A percentile compares a stretch with the other conserved stretches of the same genome.
phyloP scores from a whole-genome alignment of 2,329 filamentous ascomycete species.

The Lojkania enalia region DNA sequence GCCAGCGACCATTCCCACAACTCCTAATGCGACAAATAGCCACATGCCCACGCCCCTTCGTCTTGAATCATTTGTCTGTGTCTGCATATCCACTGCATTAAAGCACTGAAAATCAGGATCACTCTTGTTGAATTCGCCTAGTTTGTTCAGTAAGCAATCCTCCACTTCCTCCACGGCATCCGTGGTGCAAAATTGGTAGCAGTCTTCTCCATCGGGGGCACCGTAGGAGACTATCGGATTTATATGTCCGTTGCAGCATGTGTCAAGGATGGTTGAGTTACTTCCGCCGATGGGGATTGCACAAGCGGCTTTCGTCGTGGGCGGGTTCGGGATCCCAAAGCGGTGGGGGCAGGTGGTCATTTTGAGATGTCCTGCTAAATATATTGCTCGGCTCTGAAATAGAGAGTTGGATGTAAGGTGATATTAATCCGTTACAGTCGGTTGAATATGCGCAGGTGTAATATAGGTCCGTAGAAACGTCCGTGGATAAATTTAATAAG shows the following conservation, averaged over 20 bases:
- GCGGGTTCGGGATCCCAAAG: slow-evolving; percentile 24
- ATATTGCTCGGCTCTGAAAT: neutral
- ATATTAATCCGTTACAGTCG: neutral
- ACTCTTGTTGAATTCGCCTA: slow-evolving; percentile 5
- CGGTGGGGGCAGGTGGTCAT: slow-evolving; percentile 12
- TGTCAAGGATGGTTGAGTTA: slow-evolving; percentile 34
- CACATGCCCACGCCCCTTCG: too few relatives aligned
- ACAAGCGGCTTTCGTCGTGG: slow-evolving; percentile 26
- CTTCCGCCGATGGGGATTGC: slow-evolving; percentile 31
- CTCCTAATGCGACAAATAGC: too few relatives aligned
- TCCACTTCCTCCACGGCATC: slow-evolving; percentile 12
- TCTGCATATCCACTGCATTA: slow-evolving; percentile 6
- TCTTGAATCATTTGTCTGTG: too few relatives aligned
- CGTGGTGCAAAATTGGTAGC: slow-evolving; percentile 33
- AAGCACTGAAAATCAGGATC: slow-evolving; percentile 8
- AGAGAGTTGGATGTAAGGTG: neutral
- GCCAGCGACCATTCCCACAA: too few relatives aligned
- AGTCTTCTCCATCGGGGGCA: slow-evolving; percentile 19
- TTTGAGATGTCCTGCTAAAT: neutral
- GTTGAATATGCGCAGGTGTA: neutral
- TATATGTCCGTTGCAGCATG: slow-evolving; percentile 36
- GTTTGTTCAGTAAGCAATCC: slow-evolving; percentile 11
- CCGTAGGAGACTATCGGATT: slow-evolving; percentile 29
- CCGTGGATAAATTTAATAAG: neutral
- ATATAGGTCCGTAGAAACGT: neutral